Conservation (phyloP, 768 basidiomycete species). For the Mrakia frigida region DNA sequence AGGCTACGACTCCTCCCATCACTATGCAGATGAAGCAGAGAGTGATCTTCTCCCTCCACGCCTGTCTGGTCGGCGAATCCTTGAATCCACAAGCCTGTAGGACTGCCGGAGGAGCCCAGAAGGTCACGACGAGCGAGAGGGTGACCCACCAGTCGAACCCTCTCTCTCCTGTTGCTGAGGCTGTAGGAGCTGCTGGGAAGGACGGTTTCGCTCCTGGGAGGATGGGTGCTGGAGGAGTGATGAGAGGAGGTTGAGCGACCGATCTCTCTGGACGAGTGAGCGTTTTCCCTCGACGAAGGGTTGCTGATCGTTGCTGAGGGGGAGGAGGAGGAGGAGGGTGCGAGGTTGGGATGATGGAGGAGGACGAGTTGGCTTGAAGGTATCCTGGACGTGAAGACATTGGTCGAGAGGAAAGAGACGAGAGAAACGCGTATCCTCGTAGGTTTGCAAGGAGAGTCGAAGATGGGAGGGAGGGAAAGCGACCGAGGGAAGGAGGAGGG, state of each 20-base stretch:
- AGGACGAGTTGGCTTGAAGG: constrained; percentile 1
- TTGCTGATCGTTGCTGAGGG: constrained; percentile 16
- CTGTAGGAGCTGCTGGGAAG: constrained; percentile 35
- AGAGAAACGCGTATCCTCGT: background rate
- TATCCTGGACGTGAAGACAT: constrained; percentile 18
- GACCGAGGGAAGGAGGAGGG: background rate
- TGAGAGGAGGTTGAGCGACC: constrained; percentile 88
- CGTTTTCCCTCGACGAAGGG: constrained; percentile 69
- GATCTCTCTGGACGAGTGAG: constrained; percentile 92
- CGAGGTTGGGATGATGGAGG: constrained; percentile 27
- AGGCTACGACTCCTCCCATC: constrained; percentile 74
- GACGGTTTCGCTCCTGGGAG: constrained; percentile 38
- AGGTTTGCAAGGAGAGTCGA: background rate
- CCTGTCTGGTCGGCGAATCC: constrained; percentile 71
- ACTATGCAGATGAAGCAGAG: constrained; percentile 79
- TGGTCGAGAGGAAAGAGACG: background rate
- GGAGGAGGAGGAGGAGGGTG: constrained; percentile 17
- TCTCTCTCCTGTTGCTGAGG: constrained; percentile 27
- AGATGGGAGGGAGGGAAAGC: background rate
- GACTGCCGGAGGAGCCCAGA: constrained; percentile 80
- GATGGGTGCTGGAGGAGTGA: constrained; percentile 65
- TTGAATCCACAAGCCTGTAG: constrained; percentile 69
- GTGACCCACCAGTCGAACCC: constrained; percentile 63
- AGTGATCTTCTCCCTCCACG: constrained; percentile 96
- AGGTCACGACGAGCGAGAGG: constrained; percentile 72